Evolutionary conservation across 345 rosid genomes (phyloP).

Genomic region (Bretschneidera sinensis): DNA sequence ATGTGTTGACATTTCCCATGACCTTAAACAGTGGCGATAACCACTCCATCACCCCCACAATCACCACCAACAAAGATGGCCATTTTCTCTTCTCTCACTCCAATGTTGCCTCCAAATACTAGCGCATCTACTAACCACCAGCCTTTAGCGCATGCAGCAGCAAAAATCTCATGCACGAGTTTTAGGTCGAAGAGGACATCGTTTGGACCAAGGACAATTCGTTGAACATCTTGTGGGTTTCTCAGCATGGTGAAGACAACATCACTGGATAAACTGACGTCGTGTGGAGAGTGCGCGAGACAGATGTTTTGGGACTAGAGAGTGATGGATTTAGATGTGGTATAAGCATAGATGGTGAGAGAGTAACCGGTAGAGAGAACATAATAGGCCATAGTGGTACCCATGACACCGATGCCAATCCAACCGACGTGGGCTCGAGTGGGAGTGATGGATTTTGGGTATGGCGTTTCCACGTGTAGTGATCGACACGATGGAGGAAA

Average conservation of each 20-base stretch:
- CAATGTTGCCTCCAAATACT: conserved; percentile 66
- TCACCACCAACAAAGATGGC: conserved; percentile 75
- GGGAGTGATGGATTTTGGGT: conserved; percentile 36
- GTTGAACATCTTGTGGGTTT: conserved; percentile 46
- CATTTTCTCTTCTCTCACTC: conserved; percentile 65
- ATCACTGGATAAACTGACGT: conserved; percentile 27
- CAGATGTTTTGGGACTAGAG: conserved; percentile 38
- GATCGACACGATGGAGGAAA: too few relatives aligned
- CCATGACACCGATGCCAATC: conserved; percentile 55
- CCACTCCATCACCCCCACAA: conserved; percentile 47
- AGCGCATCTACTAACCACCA: conserved; percentile 82
- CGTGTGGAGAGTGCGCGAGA: conserved; percentile 26
- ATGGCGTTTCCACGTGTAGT: conserved; percentile 35
- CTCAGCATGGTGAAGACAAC: conserved; percentile 51
- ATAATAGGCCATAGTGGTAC: conserved; percentile 48
- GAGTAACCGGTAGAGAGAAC: conserved; percentile 45
- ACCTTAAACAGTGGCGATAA: conserved; percentile 46
- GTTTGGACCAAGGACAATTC: conserved; percentile 28
- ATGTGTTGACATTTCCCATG: conserved; percentile 53
- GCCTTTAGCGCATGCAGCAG: conserved; percentile 34
- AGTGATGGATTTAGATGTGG: conserved; percentile 31
- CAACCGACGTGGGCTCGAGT: conserved; percentile 40
- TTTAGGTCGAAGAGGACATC: conserved; percentile 55
- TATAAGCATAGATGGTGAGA: conserved; percentile 39
- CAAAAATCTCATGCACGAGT: conserved; percentile 54